Evolutionary conservation across 768 basidiomycete genomes (phyloP).

Genomic region (Hemileccinum rubropunctum): DNA sequence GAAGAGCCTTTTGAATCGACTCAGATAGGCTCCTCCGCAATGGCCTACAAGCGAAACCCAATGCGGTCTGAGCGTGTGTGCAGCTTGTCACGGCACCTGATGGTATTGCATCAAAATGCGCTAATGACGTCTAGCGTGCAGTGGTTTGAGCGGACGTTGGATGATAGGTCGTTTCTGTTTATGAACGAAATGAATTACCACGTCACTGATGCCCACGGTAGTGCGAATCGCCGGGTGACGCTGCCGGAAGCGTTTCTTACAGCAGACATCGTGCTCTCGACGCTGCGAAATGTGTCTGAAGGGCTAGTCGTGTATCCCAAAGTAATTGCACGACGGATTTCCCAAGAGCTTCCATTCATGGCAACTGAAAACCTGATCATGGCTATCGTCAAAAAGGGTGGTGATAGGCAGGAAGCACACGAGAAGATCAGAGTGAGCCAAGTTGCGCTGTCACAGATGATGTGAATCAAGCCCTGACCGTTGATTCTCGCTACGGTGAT

Average conservation of each 20-base stretch:
- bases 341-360: constrained; percentile 98
- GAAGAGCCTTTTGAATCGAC: constrained; percentile 99
- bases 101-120: constrained; percentile 94
- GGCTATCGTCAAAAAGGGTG: constrained; percentile 93
- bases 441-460: constrained; percentile 11
- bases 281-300: constrained; percentile 94
- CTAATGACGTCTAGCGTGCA: constrained; percentile 93
- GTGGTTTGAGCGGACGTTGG: constrained; percentile 98
- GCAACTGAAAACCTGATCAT: constrained; percentile 99
- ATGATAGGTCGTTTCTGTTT: constrained; percentile 67
- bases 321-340: constrained; percentile 89
- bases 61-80: constrained; percentile 99
- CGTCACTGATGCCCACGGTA: constrained; percentile 30
- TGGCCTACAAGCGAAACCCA: constrained; percentile 99
- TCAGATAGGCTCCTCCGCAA: constrained; percentile 95
- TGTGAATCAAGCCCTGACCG: constrained; percentile 12
- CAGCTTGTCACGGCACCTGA: constrained; percentile 92
- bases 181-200: neutral
- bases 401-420: constrained; percentile 95
- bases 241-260: constrained; percentile 97
- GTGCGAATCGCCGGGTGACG: constrained; percentile 94
- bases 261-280: constrained; percentile 93
- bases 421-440: constrained; percentile 84
- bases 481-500: constrained; percentile 7
- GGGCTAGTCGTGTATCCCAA: constrained; percentile 99